These are phyloP conservation scores for Solanum dulcamara DNA, from an alignment of 257 asterid genomes.

Conservation along the genomic window DNA sequence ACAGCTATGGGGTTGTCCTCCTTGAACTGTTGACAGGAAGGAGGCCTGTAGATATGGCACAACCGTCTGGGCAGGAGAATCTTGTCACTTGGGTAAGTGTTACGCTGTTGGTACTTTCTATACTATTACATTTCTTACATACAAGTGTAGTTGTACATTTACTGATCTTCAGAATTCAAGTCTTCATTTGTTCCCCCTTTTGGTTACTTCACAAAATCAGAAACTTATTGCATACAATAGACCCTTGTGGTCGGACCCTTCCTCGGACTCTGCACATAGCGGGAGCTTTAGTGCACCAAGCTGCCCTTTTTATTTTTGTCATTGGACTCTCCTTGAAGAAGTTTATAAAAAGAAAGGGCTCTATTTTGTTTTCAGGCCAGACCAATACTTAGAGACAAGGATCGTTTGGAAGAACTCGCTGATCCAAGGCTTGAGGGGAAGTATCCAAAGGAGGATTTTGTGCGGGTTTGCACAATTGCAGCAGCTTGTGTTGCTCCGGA, in stretches of 20 bases:
- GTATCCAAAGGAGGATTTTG: constrained; percentile 76
- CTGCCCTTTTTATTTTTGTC: too few relatives aligned
- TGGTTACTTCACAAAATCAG: background rate
- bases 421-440: constrained; percentile 71
- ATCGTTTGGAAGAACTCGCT: constrained; percentile 80
- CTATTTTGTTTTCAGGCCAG: constrained; percentile 56
- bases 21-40: constrained; percentile 88
- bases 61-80: constrained; percentile 93
- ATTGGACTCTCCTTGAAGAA: background rate
- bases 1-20: constrained; percentile 96
- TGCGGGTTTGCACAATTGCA: constrained; percentile 86
- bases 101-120: background rate
- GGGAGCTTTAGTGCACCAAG: too few relatives aligned
- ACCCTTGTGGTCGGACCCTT: too few relatives aligned
- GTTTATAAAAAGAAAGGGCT: background rate
- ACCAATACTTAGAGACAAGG: constrained; percentile 74
- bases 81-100: constrained; percentile 80
- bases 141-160: background rate
- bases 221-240: too few relatives aligned
- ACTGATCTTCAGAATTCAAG: background rate
- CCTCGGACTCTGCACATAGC: too few relatives aligned
- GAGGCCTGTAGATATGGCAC: constrained; percentile 95
- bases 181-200: background rate
- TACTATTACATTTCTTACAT: background rate
- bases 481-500: constrained; percentile 98